Conservation (phyloP, 352 stramenopile species). For the Globisporangium yorkense region DNA sequence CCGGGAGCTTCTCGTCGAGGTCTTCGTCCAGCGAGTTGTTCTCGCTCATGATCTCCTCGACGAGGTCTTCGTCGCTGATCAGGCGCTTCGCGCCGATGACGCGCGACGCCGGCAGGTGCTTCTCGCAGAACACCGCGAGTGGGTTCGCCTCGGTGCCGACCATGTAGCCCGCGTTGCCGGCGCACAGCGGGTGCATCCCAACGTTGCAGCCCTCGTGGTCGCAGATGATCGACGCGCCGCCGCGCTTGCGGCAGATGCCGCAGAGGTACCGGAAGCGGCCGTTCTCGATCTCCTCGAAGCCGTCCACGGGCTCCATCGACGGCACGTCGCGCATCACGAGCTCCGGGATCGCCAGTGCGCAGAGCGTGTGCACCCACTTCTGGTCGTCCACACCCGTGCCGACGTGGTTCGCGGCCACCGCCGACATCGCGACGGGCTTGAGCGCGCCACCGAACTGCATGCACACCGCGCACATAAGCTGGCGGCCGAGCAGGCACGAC, state of each 20-base stretch:
- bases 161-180: constrained; percentile 73
- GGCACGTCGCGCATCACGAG: constrained; percentile 78
- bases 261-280: constrained; percentile 77
- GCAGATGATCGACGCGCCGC: constrained; percentile 73
- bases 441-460: constrained; percentile 74
- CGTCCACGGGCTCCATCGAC: constrained; percentile 76
- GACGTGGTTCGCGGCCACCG: neutral
- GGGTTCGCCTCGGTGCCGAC: constrained; percentile 67
- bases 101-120: constrained; percentile 62
- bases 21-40: constrained; percentile 37
- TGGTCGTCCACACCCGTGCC: constrained; percentile 27
- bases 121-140: constrained; percentile 76
- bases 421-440: constrained; percentile 35
- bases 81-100: constrained; percentile 74
- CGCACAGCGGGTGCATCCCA: constrained; percentile 71
- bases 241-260: constrained; percentile 71
- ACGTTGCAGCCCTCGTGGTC: constrained; percentile 78
- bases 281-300: constrained; percentile 82
- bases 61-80: constrained; percentile 80
- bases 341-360: constrained; percentile 80
- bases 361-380: constrained; percentile 84
- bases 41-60: constrained; percentile 82
- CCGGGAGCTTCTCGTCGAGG: constrained; percentile 38
- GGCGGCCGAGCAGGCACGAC: constrained; percentile 65
- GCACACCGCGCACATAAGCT: constrained; percentile 67